These are phyloP conservation scores for Prunus salicina DNA, from an alignment of 306 rosid species.

Conservation along the genomic window DNA sequence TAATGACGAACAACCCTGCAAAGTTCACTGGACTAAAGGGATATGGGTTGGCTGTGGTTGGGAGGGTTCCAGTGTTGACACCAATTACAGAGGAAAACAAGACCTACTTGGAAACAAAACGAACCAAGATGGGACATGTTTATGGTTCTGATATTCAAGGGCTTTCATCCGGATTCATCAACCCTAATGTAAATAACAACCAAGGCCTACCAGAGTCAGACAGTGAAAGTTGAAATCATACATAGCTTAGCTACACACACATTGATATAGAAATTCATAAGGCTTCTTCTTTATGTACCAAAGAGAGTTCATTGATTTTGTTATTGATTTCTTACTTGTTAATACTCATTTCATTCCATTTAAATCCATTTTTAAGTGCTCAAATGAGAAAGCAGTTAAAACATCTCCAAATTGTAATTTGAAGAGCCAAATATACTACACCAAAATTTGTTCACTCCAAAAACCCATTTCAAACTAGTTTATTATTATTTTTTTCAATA, in stretches of 20 bases:
- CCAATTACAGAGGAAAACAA: slow-evolving; percentile 75
- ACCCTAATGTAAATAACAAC: slow-evolving; percentile 33
- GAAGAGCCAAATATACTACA: too few relatives aligned
- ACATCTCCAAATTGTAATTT: too few relatives aligned
- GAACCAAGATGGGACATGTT: slow-evolving; percentile 89
- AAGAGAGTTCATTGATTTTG: not conserved
- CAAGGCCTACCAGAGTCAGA: not conserved
- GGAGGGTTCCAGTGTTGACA: slow-evolving; percentile 78
- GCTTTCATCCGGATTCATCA: slow-evolving; percentile 32
- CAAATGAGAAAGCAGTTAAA: too few relatives aligned
- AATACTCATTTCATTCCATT: too few relatives aligned
- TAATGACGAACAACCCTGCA: slow-evolving; percentile 88
- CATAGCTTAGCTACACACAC: not conserved
- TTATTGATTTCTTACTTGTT: not conserved
- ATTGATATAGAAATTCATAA: not conserved
- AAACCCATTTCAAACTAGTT: too few relatives aligned
- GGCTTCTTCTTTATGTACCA: not conserved
- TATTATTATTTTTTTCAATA: too few relatives aligned
- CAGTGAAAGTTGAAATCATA: not conserved
- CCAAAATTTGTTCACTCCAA: too few relatives aligned
- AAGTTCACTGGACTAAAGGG: slow-evolving; percentile 76
- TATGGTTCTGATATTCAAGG: slow-evolving; percentile 73
- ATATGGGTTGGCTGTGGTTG: slow-evolving; percentile 77
- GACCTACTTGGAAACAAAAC: slow-evolving; percentile 68
- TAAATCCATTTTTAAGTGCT: too few relatives aligned